Base-by-base conservation (phyloP, 2,329 filamentous ascomycete species). In the Onygenales sp. region DNA sequence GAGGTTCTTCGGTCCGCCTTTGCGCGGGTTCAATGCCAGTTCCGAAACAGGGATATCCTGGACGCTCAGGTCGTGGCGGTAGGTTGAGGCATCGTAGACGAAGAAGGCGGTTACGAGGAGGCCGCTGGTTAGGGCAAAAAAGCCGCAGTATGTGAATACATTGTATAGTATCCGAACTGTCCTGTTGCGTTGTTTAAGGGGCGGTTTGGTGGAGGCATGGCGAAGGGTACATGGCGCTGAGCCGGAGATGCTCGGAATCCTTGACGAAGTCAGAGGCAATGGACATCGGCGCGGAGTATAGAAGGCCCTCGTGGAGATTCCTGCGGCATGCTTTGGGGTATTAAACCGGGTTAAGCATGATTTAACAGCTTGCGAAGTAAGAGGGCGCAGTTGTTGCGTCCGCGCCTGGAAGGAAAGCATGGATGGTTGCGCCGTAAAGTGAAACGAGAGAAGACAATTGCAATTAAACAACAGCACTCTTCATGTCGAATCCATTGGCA, bases 1-100 rank as follows among this genome's bases (percentile, higher is more conserved):
- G 36, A 98, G 74, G 64, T 98, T 95, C 77, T 98, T 97, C 0
- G 92, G 91, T 0, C 93, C 93, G 53, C 93, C 93, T 55, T 79
- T 80, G 58, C 84, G 81, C 1, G 93, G 93, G 54, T 83, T 84
- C 51, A 98, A 75, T 1, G 93, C 93, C 38, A 89, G 73, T 61
- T 89, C 81, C 1, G 91, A 91, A n/a, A 98, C 86, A 49, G 85
- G 80, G 54, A 95, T 83, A 61, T 96, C 91, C 59, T 76, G 75
- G 31, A 79, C 77, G 6, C 78, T 80, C 2, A 80, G 73, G 46
- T 85, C 77, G 59, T 90, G 86, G 55, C 82, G 84, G 74, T 98
- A 98, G 11, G 93, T 98, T 47, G 83, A 86, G 8, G 91, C 86
- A 74, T 98, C 93, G 73, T 95, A 98, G 61, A 93, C 62, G 72